phyloP scores from a whole-genome alignment of 2,329 filamentous ascomycete genomes.

The Monosporascus cannonballus region DNA sequence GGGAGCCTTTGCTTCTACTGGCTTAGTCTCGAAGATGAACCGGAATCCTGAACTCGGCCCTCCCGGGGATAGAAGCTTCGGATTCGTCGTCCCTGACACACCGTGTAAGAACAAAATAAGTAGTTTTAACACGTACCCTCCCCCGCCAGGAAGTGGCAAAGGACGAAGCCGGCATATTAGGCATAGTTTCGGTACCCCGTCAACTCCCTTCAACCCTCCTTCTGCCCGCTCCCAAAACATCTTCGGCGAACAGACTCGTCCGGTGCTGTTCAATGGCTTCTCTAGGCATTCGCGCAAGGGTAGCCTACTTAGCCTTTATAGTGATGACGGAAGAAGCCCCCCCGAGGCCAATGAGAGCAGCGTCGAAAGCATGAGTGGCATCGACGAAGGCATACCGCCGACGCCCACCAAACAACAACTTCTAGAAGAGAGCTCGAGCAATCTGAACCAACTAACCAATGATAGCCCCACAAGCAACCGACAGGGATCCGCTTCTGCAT shows the following conservation, averaged over 20 bases:
- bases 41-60: slow-evolving; percentile 66
- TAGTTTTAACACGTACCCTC: slow-evolving; percentile 61
- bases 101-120: slow-evolving; percentile 84
- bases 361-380: slow-evolving; percentile 18
- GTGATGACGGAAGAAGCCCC: slow-evolving; percentile 60
- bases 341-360: slow-evolving; percentile 32
- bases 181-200: slow-evolving; percentile 72
- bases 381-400: slow-evolving; percentile 74
- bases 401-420: slow-evolving; percentile 78
- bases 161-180: slow-evolving; percentile 56
- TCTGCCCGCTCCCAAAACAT: slow-evolving; percentile 39
- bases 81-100: slow-evolving; percentile 73
- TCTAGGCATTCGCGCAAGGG: slow-evolving; percentile 43
- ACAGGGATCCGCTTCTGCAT: slow-evolving; percentile 35
- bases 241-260: slow-evolving; percentile 51
- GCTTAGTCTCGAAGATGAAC: slow-evolving; percentile 91
- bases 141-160: slow-evolving; percentile 53
- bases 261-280: slow-evolving; percentile 61
- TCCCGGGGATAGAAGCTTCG: slow-evolving; percentile 44
- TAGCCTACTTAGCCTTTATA: slow-evolving; percentile 77
- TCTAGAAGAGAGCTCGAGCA: slow-evolving; percentile 28
- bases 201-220: slow-evolving; percentile 70
- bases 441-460: slow-evolving; percentile 31
- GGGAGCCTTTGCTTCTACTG: slow-evolving; percentile 88
- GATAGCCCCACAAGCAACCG: slow-evolving; percentile 45